phyloP scores from a whole-genome alignment of 179 eudicot species.

The Pouteria campechiana region DNA sequence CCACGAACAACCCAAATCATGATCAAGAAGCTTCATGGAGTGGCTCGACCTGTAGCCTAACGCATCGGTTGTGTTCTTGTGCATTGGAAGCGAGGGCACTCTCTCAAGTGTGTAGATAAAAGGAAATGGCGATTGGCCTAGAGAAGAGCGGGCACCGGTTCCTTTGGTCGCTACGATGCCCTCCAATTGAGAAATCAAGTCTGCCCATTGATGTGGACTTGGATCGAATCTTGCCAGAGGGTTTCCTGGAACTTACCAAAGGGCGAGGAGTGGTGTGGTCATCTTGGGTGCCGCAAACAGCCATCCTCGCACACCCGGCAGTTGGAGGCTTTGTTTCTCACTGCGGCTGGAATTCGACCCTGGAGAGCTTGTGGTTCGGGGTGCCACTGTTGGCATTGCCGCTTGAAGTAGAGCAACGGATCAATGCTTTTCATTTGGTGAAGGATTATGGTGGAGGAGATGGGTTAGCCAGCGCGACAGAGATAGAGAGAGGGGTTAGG shows the following conservation, averaged over 20 bases:
- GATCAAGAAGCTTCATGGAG: conserved; percentile 5
- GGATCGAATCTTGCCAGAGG: conserved; percentile 22
- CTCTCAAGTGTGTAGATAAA: conserved; percentile 20
- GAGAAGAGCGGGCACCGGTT: conserved; percentile 29
- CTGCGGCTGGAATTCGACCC: conserved; percentile 15
- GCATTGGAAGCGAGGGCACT: conserved; percentile 41
- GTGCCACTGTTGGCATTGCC: conserved; percentile 17
- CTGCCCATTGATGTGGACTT: conserved; percentile 6
- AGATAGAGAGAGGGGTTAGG: conserved; percentile 4
- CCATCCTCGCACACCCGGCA: conserved; percentile 10
- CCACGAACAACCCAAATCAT: background rate
- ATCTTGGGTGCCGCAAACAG: conserved; percentile 26
- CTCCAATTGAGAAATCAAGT: background rate
- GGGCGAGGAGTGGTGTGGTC: conserved; percentile 15
- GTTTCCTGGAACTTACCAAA: conserved; percentile 35
- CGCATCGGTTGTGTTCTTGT: conserved; percentile 41
- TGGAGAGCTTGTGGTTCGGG: conserved; percentile 15
- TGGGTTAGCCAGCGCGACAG: background rate
- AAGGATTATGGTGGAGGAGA: conserved; percentile 1
- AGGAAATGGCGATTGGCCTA: conserved; percentile 29
- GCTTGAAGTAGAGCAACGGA: conserved; percentile 9
- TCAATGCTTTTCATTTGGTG: background rate
- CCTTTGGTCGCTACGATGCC: conserved; percentile 37
- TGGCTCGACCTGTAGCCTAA: conserved; percentile 42
- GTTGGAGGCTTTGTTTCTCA: conserved; percentile 24